Evolutionary conservation across 2,329 filamentous ascomycete genomes (phyloP).

Genomic region (Mycocentrospora acerina): DNA sequence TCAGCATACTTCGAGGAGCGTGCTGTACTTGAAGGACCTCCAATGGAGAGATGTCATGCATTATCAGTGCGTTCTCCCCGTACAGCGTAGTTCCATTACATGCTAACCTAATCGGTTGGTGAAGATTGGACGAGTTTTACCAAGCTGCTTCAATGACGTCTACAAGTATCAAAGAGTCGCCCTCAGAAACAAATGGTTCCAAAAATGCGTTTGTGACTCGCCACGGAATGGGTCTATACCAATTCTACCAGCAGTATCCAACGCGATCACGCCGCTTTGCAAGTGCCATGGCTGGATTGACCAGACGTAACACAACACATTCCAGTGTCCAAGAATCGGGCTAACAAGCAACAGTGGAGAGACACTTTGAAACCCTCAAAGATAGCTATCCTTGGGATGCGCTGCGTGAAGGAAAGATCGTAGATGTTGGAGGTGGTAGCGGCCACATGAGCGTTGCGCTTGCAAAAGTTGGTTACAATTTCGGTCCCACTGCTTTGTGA

Average conservation of each 20-base stretch:
- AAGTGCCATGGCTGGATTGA: slow-evolving; percentile 30
- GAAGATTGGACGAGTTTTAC: slow-evolving; percentile 31
- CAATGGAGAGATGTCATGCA: slow-evolving; percentile 15
- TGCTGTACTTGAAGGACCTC: slow-evolving; percentile 12
- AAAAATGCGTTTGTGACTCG: slow-evolving; percentile 23
- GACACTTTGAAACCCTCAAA: slow-evolving; percentile 23
- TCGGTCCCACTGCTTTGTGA: not conserved
- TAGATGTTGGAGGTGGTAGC: slow-evolving; percentile 36
- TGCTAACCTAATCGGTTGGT: too few species aligned
- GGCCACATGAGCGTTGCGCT: slow-evolving; percentile 21
- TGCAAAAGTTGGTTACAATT: slow-evolving; percentile 17
- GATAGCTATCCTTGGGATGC: slow-evolving; percentile 29
- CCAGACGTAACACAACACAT: slow-evolving; percentile 9
- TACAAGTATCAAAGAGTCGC: slow-evolving; percentile 9
- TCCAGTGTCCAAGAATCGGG: not conserved
- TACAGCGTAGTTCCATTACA: not conserved
- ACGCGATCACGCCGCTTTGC: slow-evolving; percentile 29
- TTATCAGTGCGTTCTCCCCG: slow-evolving; percentile 13
- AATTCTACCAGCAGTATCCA: slow-evolving; percentile 30
- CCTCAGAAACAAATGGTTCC: slow-evolving; percentile 4
- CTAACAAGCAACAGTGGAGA: slow-evolving; percentile 16
- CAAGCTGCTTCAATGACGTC: slow-evolving; percentile 25
- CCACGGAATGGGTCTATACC: slow-evolving; percentile 24
- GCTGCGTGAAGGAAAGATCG: slow-evolving; percentile 23
- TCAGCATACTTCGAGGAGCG: slow-evolving; percentile 19